Conservation (phyloP, 371 early-diverging fungal genomes). For the Smittium mucronatum region DNA sequence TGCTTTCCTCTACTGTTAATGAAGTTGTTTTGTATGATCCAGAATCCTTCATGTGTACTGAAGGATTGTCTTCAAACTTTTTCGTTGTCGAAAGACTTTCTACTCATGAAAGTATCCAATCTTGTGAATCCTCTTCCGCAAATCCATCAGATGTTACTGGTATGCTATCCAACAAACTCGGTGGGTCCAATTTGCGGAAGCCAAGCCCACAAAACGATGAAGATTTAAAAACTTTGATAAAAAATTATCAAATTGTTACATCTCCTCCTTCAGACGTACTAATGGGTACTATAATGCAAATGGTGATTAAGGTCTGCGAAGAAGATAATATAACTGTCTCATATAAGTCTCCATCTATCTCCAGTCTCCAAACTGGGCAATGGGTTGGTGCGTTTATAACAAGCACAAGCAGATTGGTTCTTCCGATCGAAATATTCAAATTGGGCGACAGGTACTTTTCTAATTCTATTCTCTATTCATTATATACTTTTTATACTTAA, state of each 20-base stretch:
- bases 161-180: background rate
- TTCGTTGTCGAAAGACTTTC: slow-evolving; percentile 21
- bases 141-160: background rate
- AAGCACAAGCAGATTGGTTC: slow-evolving; percentile 29
- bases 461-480: background rate
- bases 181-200: background rate
- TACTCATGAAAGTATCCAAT: background rate
- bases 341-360: slow-evolving; percentile 17
- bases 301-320: slow-evolving; percentile 28
- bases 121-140: background rate
- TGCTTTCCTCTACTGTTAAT: slow-evolving; percentile 23
- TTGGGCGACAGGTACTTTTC: background rate
- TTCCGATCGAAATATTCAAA: slow-evolving; percentile 22
- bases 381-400: slow-evolving; percentile 33
- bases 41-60: slow-evolving; percentile 18
- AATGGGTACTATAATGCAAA: slow-evolving; percentile 30
- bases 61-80: slow-evolving; percentile 33
- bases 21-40: slow-evolving; percentile 29
- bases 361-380: slow-evolving; percentile 16
- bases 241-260: slow-evolving; percentile 19
- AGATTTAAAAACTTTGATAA: slow-evolving; percentile 9
- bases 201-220: background rate
- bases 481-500: background rate
- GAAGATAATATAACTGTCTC: slow-evolving; percentile 22
- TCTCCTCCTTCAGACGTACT: slow-evolving; percentile 27